A percentile compares a stretch with the other conserved stretches of the same genome.
Conservation (phyloP, 129 eudicot genomes). For the Ambrosia artemisiifolia region DNA sequence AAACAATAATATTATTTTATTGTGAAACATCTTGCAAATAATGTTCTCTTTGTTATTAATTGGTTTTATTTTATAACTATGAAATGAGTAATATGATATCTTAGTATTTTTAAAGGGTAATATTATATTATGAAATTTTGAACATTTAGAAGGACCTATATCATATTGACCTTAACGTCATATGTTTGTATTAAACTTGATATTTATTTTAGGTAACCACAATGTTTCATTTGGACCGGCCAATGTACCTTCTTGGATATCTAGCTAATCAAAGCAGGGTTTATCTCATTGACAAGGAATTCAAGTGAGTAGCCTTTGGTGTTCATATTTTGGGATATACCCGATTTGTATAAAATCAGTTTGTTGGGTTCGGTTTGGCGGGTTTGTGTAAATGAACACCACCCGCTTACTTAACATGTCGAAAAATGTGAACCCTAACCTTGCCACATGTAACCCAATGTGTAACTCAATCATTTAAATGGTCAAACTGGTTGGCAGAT, state of each 20-base stretch:
- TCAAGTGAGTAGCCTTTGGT: constrained; percentile 60
- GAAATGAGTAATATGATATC: background rate
- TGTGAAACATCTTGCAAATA: background rate
- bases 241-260: constrained; percentile 95
- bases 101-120: too few species aligned
- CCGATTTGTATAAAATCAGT: background rate
- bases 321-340: constrained; percentile 6
- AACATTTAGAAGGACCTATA: background rate
- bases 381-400: background rate
- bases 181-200: background rate
- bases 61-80: background rate
- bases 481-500: background rate
- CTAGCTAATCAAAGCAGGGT: constrained; percentile 93
- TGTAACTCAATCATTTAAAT: background rate
- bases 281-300: constrained; percentile 89
- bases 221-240: constrained; percentile 94
- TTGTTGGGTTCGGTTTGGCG: background rate
- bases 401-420: background rate
- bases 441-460: background rate
- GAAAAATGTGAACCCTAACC: background rate
- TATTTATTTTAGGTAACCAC: constrained; percentile 67
- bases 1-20: background rate
- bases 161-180: background rate
- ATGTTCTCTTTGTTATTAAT: background rate
- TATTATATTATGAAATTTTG: background rate